Evolutionary conservation across 768 basidiomycete genomes (phyloP), one percentile per base, ranked within the genome.

Genomic region (Gymnopilus dilepis): DNA sequence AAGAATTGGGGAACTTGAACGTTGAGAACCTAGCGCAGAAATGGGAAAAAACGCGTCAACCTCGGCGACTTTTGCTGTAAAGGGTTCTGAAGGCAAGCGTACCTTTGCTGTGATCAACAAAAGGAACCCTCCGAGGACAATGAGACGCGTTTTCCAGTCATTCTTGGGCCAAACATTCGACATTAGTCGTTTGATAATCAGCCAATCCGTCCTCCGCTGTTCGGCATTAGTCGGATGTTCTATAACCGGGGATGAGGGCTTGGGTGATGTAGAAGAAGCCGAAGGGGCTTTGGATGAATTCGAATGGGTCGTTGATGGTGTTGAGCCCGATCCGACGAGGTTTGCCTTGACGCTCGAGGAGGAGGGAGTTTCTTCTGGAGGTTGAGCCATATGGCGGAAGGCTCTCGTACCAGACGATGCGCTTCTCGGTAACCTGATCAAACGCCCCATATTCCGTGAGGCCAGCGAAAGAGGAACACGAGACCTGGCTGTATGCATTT

Each of bases 1-100:
- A 99, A 99, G 62, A 99, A 78, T 66, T 94, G 85, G 0, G 97
- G 97, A n/a, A 99, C 96, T 82, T 99, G 97, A 0, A 99, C 97
- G 72, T 98, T 99, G 59, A 98, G 77, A 43, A 97, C 77, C 95
- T 95, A 58, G 30, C 52, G 8, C n/a, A 54, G 43, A 15, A 3
- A 28, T 43, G 40, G 26, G 2, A 50, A 42, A 21, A 37, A 42
- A 28, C 59, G 40, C 12, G 15, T 38, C 21, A 22, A 51, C 4
- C 12, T 12, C 21, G 4, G 54, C 51, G 11, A n/a, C 31, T 30
- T 28, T 17, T n/a, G 2, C 15, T 15, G 12, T n/a, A 4, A 6
- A n/a, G 69, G 56, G 63, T 24, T 22, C 15, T 17, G 11, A 31
- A n/a, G 47, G 11, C 12, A 22, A 53, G 61, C 82, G 58, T 55